Evolutionary conservation across 73 alveolate species (phyloP).

Genomic region (Paramecium primaurelia): DNA sequence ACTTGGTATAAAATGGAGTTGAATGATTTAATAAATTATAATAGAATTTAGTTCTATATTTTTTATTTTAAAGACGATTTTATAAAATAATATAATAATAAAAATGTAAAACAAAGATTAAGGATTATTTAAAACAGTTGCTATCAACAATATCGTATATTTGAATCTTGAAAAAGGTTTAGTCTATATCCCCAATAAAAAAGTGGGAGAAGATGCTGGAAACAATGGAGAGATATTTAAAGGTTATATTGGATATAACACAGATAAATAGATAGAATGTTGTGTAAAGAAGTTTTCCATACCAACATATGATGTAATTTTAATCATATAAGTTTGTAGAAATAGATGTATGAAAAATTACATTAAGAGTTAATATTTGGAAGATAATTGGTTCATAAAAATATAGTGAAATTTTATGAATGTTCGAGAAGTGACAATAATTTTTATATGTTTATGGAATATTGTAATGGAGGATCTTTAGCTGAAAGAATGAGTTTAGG

Average conservation of each 20-base stretch:
- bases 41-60: not conserved
- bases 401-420: not conserved
- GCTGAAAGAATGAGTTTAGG: not conserved
- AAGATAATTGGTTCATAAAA: not conserved
- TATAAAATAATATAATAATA: not conserved
- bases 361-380: not conserved
- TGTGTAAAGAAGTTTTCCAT: not conserved
- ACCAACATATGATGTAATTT: not conserved
- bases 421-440: not conserved
- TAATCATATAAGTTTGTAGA: not conserved
- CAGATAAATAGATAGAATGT: not conserved
- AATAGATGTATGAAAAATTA: not conserved
- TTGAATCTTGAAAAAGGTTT: not conserved
- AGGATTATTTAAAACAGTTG: not conserved
- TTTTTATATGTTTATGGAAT: slow-evolving; percentile 10
- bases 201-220: not conserved
- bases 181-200: not conserved
- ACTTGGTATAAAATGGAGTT: not conserved
- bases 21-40: not conserved
- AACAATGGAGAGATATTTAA: slow-evolving; percentile 1
- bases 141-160: not conserved
- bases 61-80: not conserved
- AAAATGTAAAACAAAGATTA: not conserved
- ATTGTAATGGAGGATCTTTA: not conserved
- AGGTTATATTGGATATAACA: not conserved